Evolutionary conservation across 2,329 filamentous ascomycete genomes (phyloP).

Genomic region (Aspergillus costaricaensis): DNA sequence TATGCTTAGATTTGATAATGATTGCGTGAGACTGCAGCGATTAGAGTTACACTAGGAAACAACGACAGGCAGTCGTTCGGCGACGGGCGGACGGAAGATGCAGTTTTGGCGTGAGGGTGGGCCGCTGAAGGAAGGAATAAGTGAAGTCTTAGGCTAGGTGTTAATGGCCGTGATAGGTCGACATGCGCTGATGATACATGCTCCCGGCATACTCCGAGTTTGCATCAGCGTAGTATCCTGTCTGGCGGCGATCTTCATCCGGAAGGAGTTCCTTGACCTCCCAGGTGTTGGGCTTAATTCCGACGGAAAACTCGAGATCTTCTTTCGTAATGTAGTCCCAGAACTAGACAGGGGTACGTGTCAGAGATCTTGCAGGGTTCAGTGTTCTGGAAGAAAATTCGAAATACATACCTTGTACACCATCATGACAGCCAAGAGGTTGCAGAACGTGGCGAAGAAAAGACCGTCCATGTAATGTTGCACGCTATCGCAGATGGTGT

Average conservation of each 20-base stretch:
- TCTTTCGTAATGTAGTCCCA: conserved; percentile 99
- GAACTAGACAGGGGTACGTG: conserved; percentile 61
- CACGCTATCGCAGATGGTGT: conserved; percentile 77
- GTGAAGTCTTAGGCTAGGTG: conserved; percentile 28
- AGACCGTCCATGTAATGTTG: conserved; percentile 93
- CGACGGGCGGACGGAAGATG: neutral
- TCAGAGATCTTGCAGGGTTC: conserved; percentile 29
- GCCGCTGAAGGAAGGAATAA: conserved; percentile 9
- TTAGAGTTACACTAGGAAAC: neutral
- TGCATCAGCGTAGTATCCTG: conserved; percentile 71
- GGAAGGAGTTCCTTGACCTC: conserved; percentile 90
- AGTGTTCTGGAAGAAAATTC: conserved; percentile 1
- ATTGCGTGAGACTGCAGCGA: neutral
- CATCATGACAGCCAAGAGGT: conserved; percentile 97
- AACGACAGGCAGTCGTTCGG: neutral
- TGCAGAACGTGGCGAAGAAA: conserved; percentile 92
- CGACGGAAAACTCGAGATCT: conserved; percentile 96
- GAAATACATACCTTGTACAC: conserved; percentile 78
- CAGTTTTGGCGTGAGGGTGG: neutral
- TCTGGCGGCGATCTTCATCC: conserved; percentile 75
- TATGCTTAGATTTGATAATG: neutral
- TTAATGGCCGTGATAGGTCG: conserved; percentile 40
- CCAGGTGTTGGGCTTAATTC: conserved; percentile 95
- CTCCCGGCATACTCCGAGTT: conserved; percentile 49
- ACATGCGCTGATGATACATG: conserved; percentile 45